Conservation (phyloP, 148 eudicot species). For the Rhododendron molle region DNA sequence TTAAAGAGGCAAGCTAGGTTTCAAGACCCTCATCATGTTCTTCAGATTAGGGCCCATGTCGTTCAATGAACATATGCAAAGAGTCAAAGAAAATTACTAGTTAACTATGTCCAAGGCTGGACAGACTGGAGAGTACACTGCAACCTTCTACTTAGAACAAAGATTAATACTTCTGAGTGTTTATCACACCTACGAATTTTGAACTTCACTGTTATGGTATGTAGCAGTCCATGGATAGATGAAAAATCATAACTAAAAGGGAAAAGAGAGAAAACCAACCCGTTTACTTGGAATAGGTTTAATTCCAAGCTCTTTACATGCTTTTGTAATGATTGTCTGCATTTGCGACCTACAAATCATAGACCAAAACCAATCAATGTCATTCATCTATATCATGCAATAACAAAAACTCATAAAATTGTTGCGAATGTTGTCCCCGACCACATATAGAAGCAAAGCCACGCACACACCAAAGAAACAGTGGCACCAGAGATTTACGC, state of each 20-base stretch:
- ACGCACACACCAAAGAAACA: neutral
- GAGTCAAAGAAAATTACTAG: neutral
- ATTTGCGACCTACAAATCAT: slow-evolving; percentile 72
- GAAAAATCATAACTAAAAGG: neutral
- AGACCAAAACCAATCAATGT: slow-evolving; percentile 6
- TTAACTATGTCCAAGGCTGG: neutral
- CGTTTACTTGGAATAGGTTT: slow-evolving; percentile 87
- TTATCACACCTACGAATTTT: neutral
- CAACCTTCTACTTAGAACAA: neutral
- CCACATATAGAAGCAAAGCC: neutral
- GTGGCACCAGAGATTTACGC: neutral
- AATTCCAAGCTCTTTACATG: slow-evolving; percentile 82
- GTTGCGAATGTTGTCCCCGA: neutral
- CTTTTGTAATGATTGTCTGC: slow-evolving; percentile 93
- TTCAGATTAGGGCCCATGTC: neutral
- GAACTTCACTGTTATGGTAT: neutral
- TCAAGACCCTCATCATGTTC: neutral
- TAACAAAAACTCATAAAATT: neutral
- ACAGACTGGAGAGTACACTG: neutral
- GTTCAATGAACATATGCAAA: neutral
- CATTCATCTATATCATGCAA: neutral
- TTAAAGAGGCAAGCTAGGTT: neutral
- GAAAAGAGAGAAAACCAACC: slow-evolving; percentile 29
- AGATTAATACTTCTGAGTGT: neutral
- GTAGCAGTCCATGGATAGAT: neutral